Evolutionary conservation across 1,139 yeast genomes (phyloP).

Genomic region (Pneumocystis jirovecii): DNA sequence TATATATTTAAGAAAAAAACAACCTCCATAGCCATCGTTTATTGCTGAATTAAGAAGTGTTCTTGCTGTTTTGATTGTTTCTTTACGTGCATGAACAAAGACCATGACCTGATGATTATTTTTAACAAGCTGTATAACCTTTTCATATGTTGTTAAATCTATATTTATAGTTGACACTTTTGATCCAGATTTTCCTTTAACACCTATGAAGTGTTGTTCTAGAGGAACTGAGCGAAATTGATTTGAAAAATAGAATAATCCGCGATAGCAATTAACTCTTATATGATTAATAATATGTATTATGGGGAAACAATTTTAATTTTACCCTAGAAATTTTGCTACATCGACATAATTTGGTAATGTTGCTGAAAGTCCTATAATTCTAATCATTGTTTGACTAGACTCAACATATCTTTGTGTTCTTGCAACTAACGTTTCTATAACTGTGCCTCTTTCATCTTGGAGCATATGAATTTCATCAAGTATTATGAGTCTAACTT

Average conservation of each 20-base stretch:
- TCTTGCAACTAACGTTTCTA: conserved; percentile 89
- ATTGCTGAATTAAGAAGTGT: conserved; percentile 58
- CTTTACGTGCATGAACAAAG: conserved; percentile 89
- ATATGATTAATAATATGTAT: not conserved
- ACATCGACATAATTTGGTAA: conserved; percentile 88
- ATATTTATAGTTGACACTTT: conserved; percentile 61
- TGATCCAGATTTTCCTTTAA: conserved; percentile 66
- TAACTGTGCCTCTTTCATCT: conserved; percentile 96
- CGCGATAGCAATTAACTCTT: conserved; percentile 76
- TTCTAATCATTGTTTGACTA: conserved; percentile 83
- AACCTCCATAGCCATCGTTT: conserved; percentile 32
- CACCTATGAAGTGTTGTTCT: conserved; percentile 77
- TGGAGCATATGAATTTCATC: conserved; percentile 95
- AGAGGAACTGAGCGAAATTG: conserved; percentile 90
- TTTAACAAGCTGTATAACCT: conserved; percentile 48
- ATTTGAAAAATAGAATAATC: conserved; percentile 87
- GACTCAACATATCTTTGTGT: conserved; percentile 89
- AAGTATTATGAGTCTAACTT: conserved; percentile 70
- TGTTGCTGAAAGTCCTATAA: conserved; percentile 94
- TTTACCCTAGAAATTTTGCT: conserved; percentile 54
- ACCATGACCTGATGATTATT: conserved; percentile 88
- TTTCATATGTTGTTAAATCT: conserved; percentile 64
- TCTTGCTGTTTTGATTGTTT: conserved; percentile 71
- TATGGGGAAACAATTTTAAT: not conserved
- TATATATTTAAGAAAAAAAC: conserved; percentile 2